A percentile compares a stretch with the other conserved stretches of the same genome.
phyloP scores from a whole-genome alignment of 306 rosid genomes.

The Acacia acuminata region DNA sequence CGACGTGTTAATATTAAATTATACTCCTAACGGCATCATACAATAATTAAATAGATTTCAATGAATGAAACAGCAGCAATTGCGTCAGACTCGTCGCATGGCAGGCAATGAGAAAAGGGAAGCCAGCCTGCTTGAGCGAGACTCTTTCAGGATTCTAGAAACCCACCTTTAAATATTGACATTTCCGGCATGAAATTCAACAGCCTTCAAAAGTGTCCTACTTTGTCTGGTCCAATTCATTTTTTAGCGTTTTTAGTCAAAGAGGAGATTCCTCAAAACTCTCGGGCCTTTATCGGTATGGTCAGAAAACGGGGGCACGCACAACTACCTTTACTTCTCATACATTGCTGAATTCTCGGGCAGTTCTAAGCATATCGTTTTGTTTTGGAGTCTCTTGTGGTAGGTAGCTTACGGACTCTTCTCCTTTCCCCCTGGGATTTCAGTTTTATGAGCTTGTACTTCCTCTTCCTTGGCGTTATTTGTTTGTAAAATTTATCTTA shows the following conservation, averaged over 20 bases:
- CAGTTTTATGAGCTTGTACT: conserved; percentile 32
- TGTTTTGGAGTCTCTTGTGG: conserved; percentile 8
- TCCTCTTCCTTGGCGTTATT: conserved; percentile 2
- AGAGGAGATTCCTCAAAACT: not conserved
- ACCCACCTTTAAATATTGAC: not conserved
- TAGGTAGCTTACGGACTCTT: not conserved
- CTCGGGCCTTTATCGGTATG: not conserved
- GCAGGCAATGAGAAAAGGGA: not conserved
- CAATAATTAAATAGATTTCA: not conserved
- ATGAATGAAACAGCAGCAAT: not conserved
- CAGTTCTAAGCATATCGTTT: not conserved
- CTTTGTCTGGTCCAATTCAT: not conserved
- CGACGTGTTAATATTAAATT: not conserved
- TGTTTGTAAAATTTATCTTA: not conserved
- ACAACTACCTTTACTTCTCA: not conserved
- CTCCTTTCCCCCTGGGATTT: not conserved
- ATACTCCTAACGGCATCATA: not conserved
- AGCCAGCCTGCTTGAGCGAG: not conserved
- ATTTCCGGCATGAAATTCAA: not conserved
- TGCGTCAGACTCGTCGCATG: not conserved
- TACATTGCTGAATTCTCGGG: not conserved
- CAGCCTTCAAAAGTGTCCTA: not conserved
- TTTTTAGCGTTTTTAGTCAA: conserved; percentile 11
- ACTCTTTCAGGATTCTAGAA: conserved; percentile 20
- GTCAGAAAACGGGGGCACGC: conserved; percentile 38